These are phyloP conservation scores for Xylariomycetidae sp. DNA, from an alignment of 2,329 filamentous ascomycete species.

Conservation along the genomic window DNA sequence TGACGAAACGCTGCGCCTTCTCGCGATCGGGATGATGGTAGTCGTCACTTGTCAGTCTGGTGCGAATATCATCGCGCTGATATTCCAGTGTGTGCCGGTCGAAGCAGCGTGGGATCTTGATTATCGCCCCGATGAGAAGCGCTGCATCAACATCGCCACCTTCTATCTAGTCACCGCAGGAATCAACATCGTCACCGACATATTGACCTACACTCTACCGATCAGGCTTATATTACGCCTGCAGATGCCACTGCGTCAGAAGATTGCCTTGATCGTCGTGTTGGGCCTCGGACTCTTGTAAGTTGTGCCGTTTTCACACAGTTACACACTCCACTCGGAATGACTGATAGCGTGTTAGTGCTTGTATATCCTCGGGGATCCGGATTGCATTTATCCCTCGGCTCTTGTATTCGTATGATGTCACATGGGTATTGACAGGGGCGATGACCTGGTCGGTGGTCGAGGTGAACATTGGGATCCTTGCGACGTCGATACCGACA, in stretches of 20 bases:
- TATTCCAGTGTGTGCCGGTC: neutral
- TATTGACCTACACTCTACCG: slow-evolving; percentile 40
- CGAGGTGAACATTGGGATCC: slow-evolving; percentile 31
- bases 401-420: slow-evolving; percentile 33
- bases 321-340: too few species aligned
- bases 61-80: neutral
- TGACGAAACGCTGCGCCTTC: slow-evolving; percentile 29
- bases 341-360: slow-evolving; percentile 36
- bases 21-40: slow-evolving; percentile 19
- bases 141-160: slow-evolving; percentile 42
- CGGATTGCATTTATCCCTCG: slow-evolving; percentile 40
- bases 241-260: slow-evolving; percentile 31
- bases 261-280: neutral
- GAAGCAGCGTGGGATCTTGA: neutral
- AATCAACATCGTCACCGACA: slow-evolving; percentile 43
- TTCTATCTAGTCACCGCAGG: slow-evolving; percentile 44
- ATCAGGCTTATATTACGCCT: slow-evolving; percentile 37
- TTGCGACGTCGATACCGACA: slow-evolving; percentile 31
- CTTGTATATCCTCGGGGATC: slow-evolving; percentile 42
- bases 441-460: slow-evolving; percentile 38
- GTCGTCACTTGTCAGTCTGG: neutral
- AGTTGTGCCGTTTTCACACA: neutral
- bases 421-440: slow-evolving; percentile 30
- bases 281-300: neutral
- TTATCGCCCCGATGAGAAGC: too few species aligned